Base-by-base conservation (phyloP, 2,329 filamentous ascomycete species). In the Trichoderma pleuroti region DNA sequence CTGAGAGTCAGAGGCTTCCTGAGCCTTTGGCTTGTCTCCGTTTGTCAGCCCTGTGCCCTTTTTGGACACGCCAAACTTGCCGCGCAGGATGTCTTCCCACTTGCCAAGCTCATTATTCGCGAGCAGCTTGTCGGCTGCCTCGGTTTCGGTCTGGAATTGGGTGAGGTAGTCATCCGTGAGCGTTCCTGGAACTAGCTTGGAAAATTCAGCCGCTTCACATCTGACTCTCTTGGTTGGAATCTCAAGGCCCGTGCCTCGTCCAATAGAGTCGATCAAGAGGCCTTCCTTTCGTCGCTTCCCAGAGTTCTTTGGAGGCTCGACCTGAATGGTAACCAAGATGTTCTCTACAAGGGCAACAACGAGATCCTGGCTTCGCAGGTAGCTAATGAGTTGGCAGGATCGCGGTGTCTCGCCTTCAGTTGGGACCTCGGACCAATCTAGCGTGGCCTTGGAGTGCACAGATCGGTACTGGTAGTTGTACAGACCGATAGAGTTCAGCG, bases 201-300 rank as follows among this genome's bases (percentile, higher is more conserved):
- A 79, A 62, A 82, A 82, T 64, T 79, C 79, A 5, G 77, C 80
- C 5, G 75, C 61, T 5, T 80, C 79, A 36, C 74, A 75, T 72
- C 78, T 79, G 5, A 69, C 71, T 60, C 76, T 80, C 72, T 82
- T 82, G 7, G 76, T 66, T 21, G 78, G 73, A 49, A 81, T 74
- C 73, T 82, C 81, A 5, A 81, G 75, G 12, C 80, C 79, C 1
- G 83, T 81, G 3, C 91, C 91, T 72, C 90, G 90, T 2, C 91
- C 91, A 68, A 94, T 88, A 0, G 92, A 91, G 76, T 94, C 91
- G 39, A 92, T 91, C 30, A 94, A 81, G 9, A 92, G 83, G 10
- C 91, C 90, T 65, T 88, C 86, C 49, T 86, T 86, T 46, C 86
- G 83, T 79, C 87, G 86, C 73, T 84, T 86, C 71, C 84, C 83